Base-by-base conservation (phyloP, 441 rosid species). In the Syzygium syzygioides region DNA sequence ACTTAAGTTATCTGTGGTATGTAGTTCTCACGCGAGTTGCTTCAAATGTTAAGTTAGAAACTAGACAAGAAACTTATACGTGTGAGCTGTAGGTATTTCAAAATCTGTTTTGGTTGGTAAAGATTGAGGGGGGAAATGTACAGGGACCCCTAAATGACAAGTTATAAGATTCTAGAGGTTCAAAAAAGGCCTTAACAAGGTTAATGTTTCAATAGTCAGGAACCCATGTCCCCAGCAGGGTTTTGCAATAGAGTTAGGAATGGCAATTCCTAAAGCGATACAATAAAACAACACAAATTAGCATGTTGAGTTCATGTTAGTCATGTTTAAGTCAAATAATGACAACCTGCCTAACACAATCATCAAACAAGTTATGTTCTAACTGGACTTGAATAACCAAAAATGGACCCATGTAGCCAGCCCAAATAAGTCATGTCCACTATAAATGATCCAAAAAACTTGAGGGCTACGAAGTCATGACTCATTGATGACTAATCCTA, bases 1-100 rank as follows among this genome's bases (percentile, higher is more conserved):
- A 64, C 71, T 62, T n/a, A 64, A 66, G 79, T 66, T 9, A 32
- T 66, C 45, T 30, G 76, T 97, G 97, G 19, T 41, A 66, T 32
- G 79, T 66, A 66, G 25, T 66, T 66, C 41, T 34, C 76, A 23
- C 12, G 14, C n/a, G 32, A n/a, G n/a, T 60, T 60, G 68, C 68
- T n/a, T n/a, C 7, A 62, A 62, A n/a, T 19, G 5, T 60, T 68
- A 23, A 19, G 2, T 19, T 10, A 68, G 79, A 68, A 68, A 68
- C 79, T 19, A 68, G 79, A 68, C 79, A 34, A 19, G 45, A 41
- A 41, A 41, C 45, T 25, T 4, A 25, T 57, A 25, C n/a, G 11
- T 28, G 62, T 57, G 66, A 28, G 5, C 12, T 13, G 66, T 13
- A 60, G 66, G 66, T 28, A 12, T 28, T 28, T 60, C 30, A 57